Evolutionary conservation across 345 rosid genomes (phyloP), one percentile per base, ranked within the genome.

Genomic region (Iberis pinnata): DNA sequence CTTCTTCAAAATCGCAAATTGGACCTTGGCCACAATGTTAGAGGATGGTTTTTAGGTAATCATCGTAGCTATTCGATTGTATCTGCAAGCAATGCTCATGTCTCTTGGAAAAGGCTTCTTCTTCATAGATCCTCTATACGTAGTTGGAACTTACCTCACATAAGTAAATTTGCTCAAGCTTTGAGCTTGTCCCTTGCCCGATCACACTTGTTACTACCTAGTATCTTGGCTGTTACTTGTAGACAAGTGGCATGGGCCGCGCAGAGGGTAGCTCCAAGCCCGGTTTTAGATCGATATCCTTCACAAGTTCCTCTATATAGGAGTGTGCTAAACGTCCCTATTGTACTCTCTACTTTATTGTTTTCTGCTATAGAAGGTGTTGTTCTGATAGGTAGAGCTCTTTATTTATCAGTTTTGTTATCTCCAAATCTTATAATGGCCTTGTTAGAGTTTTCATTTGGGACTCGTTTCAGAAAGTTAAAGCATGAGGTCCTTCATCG

Each of bases 341-440:
- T 86, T 31, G 55, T 71, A 49, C 39, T 93, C 43, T 74, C 81
- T 7, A 64, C 81, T 6, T 20, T 83, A 27, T 27, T 78, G 48
- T 60, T 70, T 25, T 54, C 82, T 27, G 64, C 71, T 1, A 56
- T 83, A 2, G 88, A 83, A 66, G 80, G 84, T 55, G 64, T 83
- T 24, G 36, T 71, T 15, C 45, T 86, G 62, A 63, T 93, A 3
- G 76, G 78, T 42, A 86, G 99, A 74, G 84, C 90, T 69, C 29
- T 85, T 19, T 83, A 75, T 72, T 72, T 93, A 43, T 80, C 73
- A 0, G 26, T 86, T 62, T 59, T 93, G 72, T 80, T 93, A 55
- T 76, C 84, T 1, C 99, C 97, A 8, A 80, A 89, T 74, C 51
- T 93, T 16, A 5, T 79, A 14, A 76, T 93, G 94, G 88, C 89